Percentiles rank a stretch among this genome's conserved stretches.
phyloP scores from a whole-genome alignment of 139 green algal species.

The Prasinococcaceae sp. region DNA sequence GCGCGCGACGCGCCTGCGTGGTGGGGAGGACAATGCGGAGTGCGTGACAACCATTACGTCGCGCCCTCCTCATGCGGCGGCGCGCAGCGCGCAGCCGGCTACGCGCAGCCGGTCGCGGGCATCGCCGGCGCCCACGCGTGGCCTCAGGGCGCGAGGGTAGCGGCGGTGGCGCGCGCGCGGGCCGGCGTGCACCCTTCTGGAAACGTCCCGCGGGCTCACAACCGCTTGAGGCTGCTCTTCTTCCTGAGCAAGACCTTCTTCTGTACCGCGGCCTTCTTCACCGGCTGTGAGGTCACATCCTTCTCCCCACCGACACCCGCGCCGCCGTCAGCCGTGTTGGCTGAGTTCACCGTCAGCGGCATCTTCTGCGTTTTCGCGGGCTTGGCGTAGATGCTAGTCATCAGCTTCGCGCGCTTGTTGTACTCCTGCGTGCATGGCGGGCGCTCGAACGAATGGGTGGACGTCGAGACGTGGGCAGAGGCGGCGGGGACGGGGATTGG shows the following conservation, averaged over 20 bases:
- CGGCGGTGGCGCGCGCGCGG: too few relatives aligned
- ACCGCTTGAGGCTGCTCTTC: conserved; percentile 56
- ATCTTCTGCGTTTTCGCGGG: conserved; percentile 23
- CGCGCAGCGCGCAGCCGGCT: too few relatives aligned
- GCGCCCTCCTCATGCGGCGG: too few relatives aligned
- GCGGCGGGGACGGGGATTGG: neutral
- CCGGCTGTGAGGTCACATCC: too few relatives aligned
- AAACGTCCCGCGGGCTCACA: too few relatives aligned
- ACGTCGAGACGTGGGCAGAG: neutral
- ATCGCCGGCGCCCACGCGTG: too few relatives aligned
- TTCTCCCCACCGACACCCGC: conserved; percentile 7
- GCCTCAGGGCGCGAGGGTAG: too few relatives aligned
- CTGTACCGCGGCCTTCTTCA: conserved; percentile 44
- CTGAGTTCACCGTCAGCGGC: conserved; percentile 52
- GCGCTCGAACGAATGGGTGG: neutral
- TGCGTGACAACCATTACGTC: too few relatives aligned
- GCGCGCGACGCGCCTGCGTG: too few relatives aligned
- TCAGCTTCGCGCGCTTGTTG: conserved; percentile 44
- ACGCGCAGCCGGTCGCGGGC: too few relatives aligned
- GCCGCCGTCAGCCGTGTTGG: conserved; percentile 50
- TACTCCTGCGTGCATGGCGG: neutral
- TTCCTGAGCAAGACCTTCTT: conserved; percentile 47
- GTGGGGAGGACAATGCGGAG: too few relatives aligned
- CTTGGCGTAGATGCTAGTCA: conserved; percentile 73
- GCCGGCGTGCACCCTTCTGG: too few relatives aligned